Evolutionary conservation across 805 yeast species (phyloP), one percentile per base, ranked within the genome.

Genomic region (Tetrapisispora namnaoensis): DNA sequence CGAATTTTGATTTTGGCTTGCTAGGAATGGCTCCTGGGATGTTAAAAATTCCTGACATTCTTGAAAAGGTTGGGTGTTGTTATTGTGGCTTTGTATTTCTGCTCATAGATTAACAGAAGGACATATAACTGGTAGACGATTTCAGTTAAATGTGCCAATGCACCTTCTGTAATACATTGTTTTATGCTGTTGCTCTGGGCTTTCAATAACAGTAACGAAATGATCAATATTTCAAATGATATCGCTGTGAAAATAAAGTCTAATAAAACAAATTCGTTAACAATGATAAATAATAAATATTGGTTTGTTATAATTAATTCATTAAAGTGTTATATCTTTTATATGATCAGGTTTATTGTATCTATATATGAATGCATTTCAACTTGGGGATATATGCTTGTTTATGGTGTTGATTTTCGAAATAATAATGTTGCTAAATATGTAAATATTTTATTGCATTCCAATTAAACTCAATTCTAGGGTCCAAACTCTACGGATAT

Each of bases 401-500:
- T 8, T 24, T 8, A 24, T 24, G 8, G 28, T 24, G 28, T 24
- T 24, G 10, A 37, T 24, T 24, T 24, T 24, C 8, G 8, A 24
- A 24, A 24, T 24, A 24, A 24, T 24, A 24, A 8, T 24, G 28
- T 24, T 24, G 28, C 8, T 24, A 24, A 8, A 24, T 24, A 24
- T 24, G 8, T 24, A 24, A 8, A 24, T 24, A 8, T 8, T 24
- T 24, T 49, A 64, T 46, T 63, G 88, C 22, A 86, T 88, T 7
- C 96, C 98, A 44, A 90, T 76, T 17, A 91, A 93, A 27, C 91
- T 82, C 53, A 93, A 74, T 67, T 93, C 99, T 55, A 93, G 73
- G 1, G 99, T 93, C 99, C 99, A 93, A 18, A 91, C 97, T 56
- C 98, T 75, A 56, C 99, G 79, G 49, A 87, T 80, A 61, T 93